Base-by-base conservation (phyloP, 768 basidiomycete genomes). In the Tulasnella sp. region DNA sequence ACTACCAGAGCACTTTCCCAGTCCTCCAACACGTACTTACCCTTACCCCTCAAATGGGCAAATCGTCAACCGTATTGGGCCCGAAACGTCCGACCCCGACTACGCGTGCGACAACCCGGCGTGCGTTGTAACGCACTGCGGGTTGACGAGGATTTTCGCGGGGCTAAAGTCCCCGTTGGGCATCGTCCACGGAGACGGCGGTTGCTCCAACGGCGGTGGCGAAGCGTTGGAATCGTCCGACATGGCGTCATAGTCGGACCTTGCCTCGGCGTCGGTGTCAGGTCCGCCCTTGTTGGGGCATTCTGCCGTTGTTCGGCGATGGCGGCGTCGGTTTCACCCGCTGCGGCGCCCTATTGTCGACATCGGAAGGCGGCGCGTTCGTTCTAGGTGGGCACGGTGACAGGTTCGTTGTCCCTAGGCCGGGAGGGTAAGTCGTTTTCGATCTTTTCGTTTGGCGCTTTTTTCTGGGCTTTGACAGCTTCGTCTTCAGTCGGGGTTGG, bases 61-160 rank as follows among this genome's bases (percentile, higher is more conserved):
- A 85, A 58, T 87, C 88, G 74, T 94, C 92, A n/a, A 90, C 89
- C 56, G 90, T 88, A 14, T 87, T 86, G 3, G 80, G 76, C 0
- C 97, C 97, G 83, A 98, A 99, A 99, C 85, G 85, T 98, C 97
- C 71, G 94, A 85, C n/a, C 98, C 97, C 46, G 99, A 89, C 85
- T 96, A 94, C 31, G 97, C 95, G 85, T 99, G 97, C 81, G 92
- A 94, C 5, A 99, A 98, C 3, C 97, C 98, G 0, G 97, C 97
- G 84, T 99, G 99, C 31, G 97, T 99, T 44, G 97, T 99, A 76
- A 97, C 94, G 85, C 97, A 99, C 21, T 97, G 91, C 6, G 97
- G 97, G 83, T 99, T 99, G 78, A 99, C 92, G 81, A 99, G 85
- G 82, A 99, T 98, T 77, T 96, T 88, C 5, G 96, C 97, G 7